Evolutionary conservation across 306 rosid genomes (phyloP).

Genomic region (apple (Malus domestica)): ASM211411v1 NC_041797.1:8536001-8536500

Average conservation of each 20-base stretch:
- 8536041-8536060: too few relatives aligned
- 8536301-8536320: neutral
- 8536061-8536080: too few relatives aligned
- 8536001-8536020: too few relatives aligned
- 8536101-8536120: too few relatives aligned
- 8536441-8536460: conserved; percentile 64
- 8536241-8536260: neutral
- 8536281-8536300: neutral
- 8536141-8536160: neutral
- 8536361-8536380: neutral
- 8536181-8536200: neutral
- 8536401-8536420: conserved; percentile 81
- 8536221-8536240: neutral
- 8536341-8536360: neutral
- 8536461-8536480: conserved; percentile 52
- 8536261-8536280: neutral
- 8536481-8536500: conserved; percentile 49
- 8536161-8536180: neutral
- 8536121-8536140: too few relatives aligned
- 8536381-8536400: neutral
- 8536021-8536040: too few relatives aligned
- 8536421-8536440: conserved; percentile 98
- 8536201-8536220: neutral
- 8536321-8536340: too few relatives aligned
- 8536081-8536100: too few relatives aligned